Conservation (phyloP, 2,329 filamentous ascomycete species). For the Ascochyta rabiei region DNA sequence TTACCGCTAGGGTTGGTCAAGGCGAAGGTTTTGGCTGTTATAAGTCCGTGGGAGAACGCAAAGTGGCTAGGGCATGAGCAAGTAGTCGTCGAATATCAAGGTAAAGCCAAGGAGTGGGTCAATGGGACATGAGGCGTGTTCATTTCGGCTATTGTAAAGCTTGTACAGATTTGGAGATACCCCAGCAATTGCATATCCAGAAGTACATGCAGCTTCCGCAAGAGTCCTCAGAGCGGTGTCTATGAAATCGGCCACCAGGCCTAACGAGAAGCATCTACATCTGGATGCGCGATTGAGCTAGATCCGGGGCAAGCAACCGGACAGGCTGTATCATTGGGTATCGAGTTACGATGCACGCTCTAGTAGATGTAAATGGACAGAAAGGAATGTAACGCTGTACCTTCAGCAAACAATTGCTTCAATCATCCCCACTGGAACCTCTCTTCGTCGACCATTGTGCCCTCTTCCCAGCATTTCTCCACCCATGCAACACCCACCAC, state of each 20-base stretch:
- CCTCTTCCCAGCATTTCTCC: conserved; percentile 77
- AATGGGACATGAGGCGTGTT: not conserved
- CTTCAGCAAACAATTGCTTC: not conserved
- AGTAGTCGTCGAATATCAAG: conserved; percentile 21
- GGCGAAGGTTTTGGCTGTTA: conserved; percentile 72
- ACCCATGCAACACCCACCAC: conserved; percentile 77
- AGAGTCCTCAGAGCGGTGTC: no score
- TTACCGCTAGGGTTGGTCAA: conserved; percentile 82
- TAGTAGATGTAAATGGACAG: no score
- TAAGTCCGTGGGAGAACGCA: conserved; percentile 29
- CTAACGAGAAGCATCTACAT: no score
- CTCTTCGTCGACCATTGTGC: conserved; percentile 76
- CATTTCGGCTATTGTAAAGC: not conserved
- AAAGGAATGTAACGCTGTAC: not conserved
- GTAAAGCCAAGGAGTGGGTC: conserved; percentile 19
- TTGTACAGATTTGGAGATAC: not conserved
- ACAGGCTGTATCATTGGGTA: not conserved
- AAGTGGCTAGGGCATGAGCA: conserved; percentile 33
- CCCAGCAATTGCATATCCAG: not conserved
- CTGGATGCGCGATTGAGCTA: no score
- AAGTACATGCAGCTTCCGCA: no score
- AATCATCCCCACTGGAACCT: conserved; percentile 44
- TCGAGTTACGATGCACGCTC: not conserved
- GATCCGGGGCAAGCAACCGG: no score
- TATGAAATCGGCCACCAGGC: no score